Base-by-base conservation (phyloP, 148 eudicot genomes). In the Cornus controversa region DNA sequence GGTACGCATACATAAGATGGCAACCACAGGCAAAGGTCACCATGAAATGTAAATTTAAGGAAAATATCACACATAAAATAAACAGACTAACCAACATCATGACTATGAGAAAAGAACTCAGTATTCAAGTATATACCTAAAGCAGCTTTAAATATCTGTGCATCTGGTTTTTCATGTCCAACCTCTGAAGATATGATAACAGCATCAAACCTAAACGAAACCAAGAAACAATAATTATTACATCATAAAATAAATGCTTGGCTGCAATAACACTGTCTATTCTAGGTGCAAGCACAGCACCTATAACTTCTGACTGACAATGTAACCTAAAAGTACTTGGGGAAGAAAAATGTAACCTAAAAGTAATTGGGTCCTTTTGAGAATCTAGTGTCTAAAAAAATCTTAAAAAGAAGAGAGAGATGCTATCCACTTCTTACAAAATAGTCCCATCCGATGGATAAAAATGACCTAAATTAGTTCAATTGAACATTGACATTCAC, bases 141-240 rank as follows among this genome's bases (percentile, higher is more conserved):
- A 74, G 99, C 99, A 76, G 89, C 85, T 82, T 84, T 60, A 77
- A 96, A 96, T 84, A 96, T 93, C 81, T 74, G 78, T 62, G 79
- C 86, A 76, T 92, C 94, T 63, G 99, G 99, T 79, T 96, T 96
- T 83, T 96, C 99, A 76, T 72, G 90, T 58, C 98, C 98, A 80
- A 93, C 92, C 82, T 96, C 99, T 5, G 97, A 92, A 70, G 99
- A 96, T 79, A 93, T 87, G 79, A 91, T 80, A 67, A 96, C 91
- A 81, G 97, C 95, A 84, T 96, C 97, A 83, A 96, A 96, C 90
- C 99, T 96, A 78, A 23, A 69, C 31, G 72, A 78, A 65, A 80
- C 29, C 16, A 53, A 64, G 66, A 40, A 73, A 9, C 10, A 31
- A 26, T 15, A n/a, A 66, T 27, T 9, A 45, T 34, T 11, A 66